These are phyloP conservation scores for Berberis vulgaris DNA, from an alignment of 164 flowering plant species.

Conservation along the genomic window DNA sequence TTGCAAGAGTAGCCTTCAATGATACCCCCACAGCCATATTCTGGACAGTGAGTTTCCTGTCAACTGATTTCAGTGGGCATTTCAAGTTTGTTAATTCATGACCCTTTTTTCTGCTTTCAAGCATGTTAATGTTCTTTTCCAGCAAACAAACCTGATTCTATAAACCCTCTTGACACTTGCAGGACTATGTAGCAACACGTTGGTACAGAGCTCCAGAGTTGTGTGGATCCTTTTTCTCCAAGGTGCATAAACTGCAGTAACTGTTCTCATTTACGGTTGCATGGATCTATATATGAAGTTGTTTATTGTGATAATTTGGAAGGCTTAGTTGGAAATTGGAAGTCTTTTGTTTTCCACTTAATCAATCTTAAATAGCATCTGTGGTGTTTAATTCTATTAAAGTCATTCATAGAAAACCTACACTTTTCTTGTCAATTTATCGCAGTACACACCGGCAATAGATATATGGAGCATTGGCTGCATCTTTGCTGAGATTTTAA, in stretches of 20 bases:
- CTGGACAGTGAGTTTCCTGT: constrained; percentile 63
- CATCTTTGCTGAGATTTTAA: constrained; percentile 91
- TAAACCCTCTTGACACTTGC: constrained; percentile 2
- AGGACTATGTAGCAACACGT: constrained; percentile 99
- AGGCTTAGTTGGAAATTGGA: too few relatives aligned
- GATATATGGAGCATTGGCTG: constrained; percentile 99
- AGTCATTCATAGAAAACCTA: too few relatives aligned
- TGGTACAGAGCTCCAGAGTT: constrained; percentile 98
- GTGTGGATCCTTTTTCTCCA: constrained; percentile 97
- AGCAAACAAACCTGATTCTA: neutral
- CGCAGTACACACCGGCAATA: constrained; percentile 97
- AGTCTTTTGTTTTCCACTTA: too few relatives aligned
- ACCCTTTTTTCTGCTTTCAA: neutral
- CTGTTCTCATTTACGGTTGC: neutral
- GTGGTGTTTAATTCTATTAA: too few relatives aligned
- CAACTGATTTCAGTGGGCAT: neutral
- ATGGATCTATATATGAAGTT: neutral
- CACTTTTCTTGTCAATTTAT: constrained; percentile 5
- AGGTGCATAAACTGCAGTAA: constrained; percentile 34
- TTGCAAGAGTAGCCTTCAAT: constrained; percentile 84
- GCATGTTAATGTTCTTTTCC: neutral
- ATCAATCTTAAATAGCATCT: too few relatives aligned
- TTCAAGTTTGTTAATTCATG: neutral
- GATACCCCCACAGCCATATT: constrained; percentile 87
- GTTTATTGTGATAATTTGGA: neutral